These are phyloP conservation scores for Solanum gracilifrons DNA, from an alignment of 257 asterid species.

Conservation along the genomic window DNA sequence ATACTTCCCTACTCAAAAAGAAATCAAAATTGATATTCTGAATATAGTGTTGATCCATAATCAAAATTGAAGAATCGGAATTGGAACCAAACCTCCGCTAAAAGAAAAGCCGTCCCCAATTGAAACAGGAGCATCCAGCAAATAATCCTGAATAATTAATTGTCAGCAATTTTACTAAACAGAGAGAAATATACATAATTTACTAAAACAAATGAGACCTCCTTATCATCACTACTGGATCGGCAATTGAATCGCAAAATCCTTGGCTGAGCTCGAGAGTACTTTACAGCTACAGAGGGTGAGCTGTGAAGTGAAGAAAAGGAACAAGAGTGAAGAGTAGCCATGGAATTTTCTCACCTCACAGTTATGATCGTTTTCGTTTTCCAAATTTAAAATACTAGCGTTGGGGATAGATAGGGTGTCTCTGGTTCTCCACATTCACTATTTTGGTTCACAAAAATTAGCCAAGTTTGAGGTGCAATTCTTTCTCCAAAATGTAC, in stretches of 20 bases:
- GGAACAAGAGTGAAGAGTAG: slow-evolving; percentile 24
- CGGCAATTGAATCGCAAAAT: slow-evolving; percentile 20
- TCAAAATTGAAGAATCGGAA: background rate
- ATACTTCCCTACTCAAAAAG: slow-evolving; percentile 52
- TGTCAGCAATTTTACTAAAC: background rate
- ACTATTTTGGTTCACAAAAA: background rate
- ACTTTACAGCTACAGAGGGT: background rate
- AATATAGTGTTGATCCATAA: background rate
- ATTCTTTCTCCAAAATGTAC: background rate
- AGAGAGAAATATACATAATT: background rate
- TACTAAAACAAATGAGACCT: slow-evolving; percentile 20
- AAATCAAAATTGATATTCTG: background rate
- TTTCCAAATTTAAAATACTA: background rate
- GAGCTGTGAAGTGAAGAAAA: slow-evolving; percentile 16
- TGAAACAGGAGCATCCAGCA: slow-evolving; percentile 70
- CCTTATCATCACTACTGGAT: slow-evolving; percentile 39
- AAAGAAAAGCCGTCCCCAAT: slow-evolving; percentile 87
- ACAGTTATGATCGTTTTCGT: slow-evolving; percentile 13
- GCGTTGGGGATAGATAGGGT: slow-evolving; percentile 26
- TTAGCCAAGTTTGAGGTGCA: background rate
- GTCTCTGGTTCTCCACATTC: slow-evolving; percentile 41
- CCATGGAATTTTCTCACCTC: slow-evolving; percentile 28
- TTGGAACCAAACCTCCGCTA: slow-evolving; percentile 72
- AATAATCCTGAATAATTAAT: slow-evolving; percentile 46
- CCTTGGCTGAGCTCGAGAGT: slow-evolving; percentile 1